Base-by-base conservation (phyloP, 2,329 filamentous ascomycete genomes). In the Emergomyces orientalis region DNA sequence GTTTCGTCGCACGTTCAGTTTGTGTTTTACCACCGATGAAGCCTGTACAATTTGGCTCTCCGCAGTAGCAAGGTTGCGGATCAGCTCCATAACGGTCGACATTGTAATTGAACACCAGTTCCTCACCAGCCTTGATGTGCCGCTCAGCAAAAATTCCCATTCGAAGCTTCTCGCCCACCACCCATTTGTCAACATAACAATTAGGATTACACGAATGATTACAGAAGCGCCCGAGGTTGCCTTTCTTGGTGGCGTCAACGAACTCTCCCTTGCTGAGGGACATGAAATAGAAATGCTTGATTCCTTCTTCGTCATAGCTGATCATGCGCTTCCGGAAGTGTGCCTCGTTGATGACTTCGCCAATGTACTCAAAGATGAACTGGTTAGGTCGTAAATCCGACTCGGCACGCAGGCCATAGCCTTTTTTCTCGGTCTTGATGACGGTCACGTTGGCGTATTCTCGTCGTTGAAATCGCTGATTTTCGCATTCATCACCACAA, bases 261-360 rank as follows among this genome's bases (percentile, higher is more conserved):
- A 97, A 99, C 75, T 97, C 94, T 71, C 87, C 90, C 75, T 96
- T 96, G 72, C 86, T 96, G 65, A 99, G 86, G 34, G 94, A 97
- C 94, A 99, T 99, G 80, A 99, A 99, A 78, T 99, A 99, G 76
- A 99, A 99, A 77, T 99, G 94, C 76, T 95, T 96, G 82, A 99
- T 97, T 65, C 92, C 92, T 75, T 97, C 91, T 57, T 94, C 84
- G 72, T 97, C 91, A 76, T 99, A 99, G 71, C 95, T 89, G 47
- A 91, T 80, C 87, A 95, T 97, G 65, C 94, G 90, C 63, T 87
- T 86, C 62, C 91, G 89, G 73, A 97, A 97, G 13, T 88, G 88
- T 37, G 85, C 83, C 77, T 99, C 93, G 70, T 95, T 93, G 74
- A 99, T 97, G 69, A 97, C 94, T 77, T 99, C 94, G 69, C 94